These are phyloP conservation scores for Mycena belliarum DNA, from an alignment of 768 basidiomycete species.

Conservation along the genomic window DNA sequence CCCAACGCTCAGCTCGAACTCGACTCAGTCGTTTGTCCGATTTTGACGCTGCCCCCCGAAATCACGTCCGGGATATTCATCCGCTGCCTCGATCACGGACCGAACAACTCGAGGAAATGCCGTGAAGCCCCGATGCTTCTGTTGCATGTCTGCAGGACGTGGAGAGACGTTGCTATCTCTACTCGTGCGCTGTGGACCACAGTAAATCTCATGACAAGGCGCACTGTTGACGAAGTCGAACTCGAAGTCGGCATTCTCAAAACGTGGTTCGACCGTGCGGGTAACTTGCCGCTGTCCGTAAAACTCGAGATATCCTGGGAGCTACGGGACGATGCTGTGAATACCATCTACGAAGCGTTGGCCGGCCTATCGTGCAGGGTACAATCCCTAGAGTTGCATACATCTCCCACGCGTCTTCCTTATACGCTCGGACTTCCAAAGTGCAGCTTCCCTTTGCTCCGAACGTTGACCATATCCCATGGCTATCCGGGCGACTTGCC, in stretches of 20 bases:
- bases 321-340: background rate
- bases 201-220: too few relatives aligned
- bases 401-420: background rate
- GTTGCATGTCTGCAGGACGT: background rate
- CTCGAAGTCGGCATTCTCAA: background rate
- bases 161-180: background rate
- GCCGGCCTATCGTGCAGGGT: background rate
- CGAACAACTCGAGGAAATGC: background rate
- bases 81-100: background rate
- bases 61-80: background rate
- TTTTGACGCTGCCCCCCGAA: background rate
- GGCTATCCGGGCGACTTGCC: background rate
- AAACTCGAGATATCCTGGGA: background rate
- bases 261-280: slow-evolving; percentile 1
- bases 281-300: background rate
- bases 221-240: too few relatives aligned
- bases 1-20: background rate
- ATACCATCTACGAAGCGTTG: background rate
- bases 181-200: background rate
- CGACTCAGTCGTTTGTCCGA: background rate
- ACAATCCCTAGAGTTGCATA: background rate
- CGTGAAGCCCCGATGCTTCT: background rate
- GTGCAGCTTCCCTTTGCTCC: background rate
- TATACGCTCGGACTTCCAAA: background rate
- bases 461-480: background rate